Conservation (phyloP, 2,329 filamentous ascomycete genomes). For the Albifimbria verrucaria region DNA sequence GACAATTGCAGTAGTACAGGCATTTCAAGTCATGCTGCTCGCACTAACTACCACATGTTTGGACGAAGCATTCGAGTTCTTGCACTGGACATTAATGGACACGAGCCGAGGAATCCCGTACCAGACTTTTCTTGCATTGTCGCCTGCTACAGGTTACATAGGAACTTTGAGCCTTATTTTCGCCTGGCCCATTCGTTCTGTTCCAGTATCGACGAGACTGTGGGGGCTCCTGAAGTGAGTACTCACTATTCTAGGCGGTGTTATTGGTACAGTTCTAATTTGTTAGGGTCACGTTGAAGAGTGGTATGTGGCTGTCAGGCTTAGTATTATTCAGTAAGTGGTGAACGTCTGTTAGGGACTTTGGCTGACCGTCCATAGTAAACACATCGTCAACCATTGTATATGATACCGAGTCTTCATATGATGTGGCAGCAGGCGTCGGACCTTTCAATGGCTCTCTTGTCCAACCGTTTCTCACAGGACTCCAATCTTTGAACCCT, state of each 20-base stretch:
- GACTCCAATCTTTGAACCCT: constrained; percentile 2
- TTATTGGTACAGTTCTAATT: too few relatives aligned
- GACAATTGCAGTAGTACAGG: background rate
- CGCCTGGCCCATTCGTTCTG: background rate
- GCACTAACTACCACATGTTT: background rate
- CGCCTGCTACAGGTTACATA: background rate
- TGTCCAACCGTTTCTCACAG: constrained; percentile 7
- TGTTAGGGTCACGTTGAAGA: background rate
- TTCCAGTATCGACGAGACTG: background rate
- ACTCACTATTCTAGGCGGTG: background rate
- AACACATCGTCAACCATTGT: constrained; percentile 11
- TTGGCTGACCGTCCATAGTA: constrained; percentile 3
- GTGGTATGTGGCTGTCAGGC: constrained; percentile 5
- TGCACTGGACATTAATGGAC: background rate
- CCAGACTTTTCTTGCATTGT: background rate
- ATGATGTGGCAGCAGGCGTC: constrained; percentile 10
- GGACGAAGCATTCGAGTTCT: background rate
- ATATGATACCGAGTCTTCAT: constrained; percentile 11
- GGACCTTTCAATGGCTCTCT: constrained; percentile 14
- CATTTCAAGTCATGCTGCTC: constrained; percentile 1
- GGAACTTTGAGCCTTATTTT: background rate
- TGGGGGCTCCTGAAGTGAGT: background rate
- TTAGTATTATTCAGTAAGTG: constrained; percentile 5
- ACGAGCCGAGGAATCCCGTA: background rate
- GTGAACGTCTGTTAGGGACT: background rate